Conservation (phyloP, 352 stramenopile genomes). For the Phytophthora pseudosyringae region DNA sequence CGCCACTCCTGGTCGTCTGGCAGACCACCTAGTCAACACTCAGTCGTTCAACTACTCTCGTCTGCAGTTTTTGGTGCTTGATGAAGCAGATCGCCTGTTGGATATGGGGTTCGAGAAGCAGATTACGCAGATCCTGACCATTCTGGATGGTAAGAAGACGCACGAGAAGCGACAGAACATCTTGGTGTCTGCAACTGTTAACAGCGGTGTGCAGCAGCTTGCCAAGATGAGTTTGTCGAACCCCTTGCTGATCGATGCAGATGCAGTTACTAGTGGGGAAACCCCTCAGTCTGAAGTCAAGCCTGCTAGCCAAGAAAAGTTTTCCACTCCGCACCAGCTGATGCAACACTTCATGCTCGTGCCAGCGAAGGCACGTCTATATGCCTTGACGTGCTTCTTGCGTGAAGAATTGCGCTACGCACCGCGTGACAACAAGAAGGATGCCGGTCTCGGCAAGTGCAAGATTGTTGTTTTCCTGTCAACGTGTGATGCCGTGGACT, state of each 20-base stretch:
- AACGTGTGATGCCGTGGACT: slow-evolving; percentile 97
- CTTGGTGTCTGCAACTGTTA: slow-evolving; percentile 90
- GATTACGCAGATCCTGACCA: slow-evolving; percentile 97
- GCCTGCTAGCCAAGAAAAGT: slow-evolving; percentile 57
- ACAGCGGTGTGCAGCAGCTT: slow-evolving; percentile 83
- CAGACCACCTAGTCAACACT: slow-evolving; percentile 97
- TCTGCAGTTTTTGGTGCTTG: slow-evolving; percentile 96
- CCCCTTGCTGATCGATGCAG: slow-evolving; percentile 79
- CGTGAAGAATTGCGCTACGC: slow-evolving; percentile 64
- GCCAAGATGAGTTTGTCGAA: slow-evolving; percentile 85
- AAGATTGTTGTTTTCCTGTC: slow-evolving; percentile 97
- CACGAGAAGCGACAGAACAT: slow-evolving; percentile 82
- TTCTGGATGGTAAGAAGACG: slow-evolving; percentile 93
- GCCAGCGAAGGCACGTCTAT: slow-evolving; percentile 93
- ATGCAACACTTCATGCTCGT: slow-evolving; percentile 97
- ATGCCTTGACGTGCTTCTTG: slow-evolving; percentile 93
- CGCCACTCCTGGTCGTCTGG: slow-evolving; percentile 96
- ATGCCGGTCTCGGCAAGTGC: slow-evolving; percentile 38
- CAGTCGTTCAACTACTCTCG: slow-evolving; percentile 89
- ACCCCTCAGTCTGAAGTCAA: slow-evolving; percentile 18
- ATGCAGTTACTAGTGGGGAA: slow-evolving; percentile 42
- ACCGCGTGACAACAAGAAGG: slow-evolving; percentile 38
- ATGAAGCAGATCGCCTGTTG: slow-evolving; percentile 99
- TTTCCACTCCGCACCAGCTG: slow-evolving; percentile 93
- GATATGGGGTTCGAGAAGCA: slow-evolving; percentile 99